A percentile compares a stretch with the other conserved stretches of the same genome.
Evolutionary conservation across 768 basidiomycete species (phyloP).

Genomic region (Mycena vulgaris): DNA sequence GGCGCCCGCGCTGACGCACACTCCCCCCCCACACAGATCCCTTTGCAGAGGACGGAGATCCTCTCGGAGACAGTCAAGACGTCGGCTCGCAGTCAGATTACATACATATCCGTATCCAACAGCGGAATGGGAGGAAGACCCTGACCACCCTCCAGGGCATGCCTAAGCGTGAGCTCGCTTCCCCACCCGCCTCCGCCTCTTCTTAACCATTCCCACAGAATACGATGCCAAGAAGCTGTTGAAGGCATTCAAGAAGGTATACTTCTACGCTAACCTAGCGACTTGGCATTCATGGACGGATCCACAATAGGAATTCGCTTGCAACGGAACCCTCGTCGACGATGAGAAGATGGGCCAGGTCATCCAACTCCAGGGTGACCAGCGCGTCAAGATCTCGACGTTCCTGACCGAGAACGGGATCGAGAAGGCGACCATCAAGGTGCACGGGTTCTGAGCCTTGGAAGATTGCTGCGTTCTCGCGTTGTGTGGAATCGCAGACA

Average conservation of each 20-base stretch:
- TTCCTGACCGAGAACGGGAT: constrained; percentile 92
- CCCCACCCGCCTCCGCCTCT: constrained; percentile 31
- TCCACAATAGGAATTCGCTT: constrained; percentile 88
- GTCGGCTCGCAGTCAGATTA: constrained; percentile 88
- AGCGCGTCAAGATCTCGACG: constrained; percentile 89
- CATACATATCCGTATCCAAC: constrained; percentile 98
- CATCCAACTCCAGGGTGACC: constrained; percentile 99
- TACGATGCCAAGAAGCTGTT: constrained; percentile 98
- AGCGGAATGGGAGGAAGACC: constrained; percentile 99
- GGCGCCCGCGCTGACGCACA: constrained; percentile 23
- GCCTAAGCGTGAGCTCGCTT: constrained; percentile 82
- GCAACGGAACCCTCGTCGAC: constrained; percentile 97
- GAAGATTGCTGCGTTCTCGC: background rate
- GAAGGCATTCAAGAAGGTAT: constrained; percentile 98
- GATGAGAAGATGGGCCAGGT: constrained; percentile 97
- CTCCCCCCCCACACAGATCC: constrained; percentile 84
- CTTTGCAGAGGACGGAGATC: constrained; percentile 95
- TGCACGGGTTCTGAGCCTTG: constrained; percentile 84
- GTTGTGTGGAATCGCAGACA: constrained; percentile 16
- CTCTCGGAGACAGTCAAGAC: constrained; percentile 79
- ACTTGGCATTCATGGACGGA: constrained; percentile 17
- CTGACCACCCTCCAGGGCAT: constrained; percentile 97
- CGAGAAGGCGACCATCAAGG: constrained; percentile 82
- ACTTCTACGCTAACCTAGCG: constrained; percentile 1
- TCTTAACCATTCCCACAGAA: constrained; percentile 62